These are phyloP conservation scores for Boletus rubroflammeus DNA, from an alignment of 768 basidiomycete species.

Conservation along the genomic window DNA sequence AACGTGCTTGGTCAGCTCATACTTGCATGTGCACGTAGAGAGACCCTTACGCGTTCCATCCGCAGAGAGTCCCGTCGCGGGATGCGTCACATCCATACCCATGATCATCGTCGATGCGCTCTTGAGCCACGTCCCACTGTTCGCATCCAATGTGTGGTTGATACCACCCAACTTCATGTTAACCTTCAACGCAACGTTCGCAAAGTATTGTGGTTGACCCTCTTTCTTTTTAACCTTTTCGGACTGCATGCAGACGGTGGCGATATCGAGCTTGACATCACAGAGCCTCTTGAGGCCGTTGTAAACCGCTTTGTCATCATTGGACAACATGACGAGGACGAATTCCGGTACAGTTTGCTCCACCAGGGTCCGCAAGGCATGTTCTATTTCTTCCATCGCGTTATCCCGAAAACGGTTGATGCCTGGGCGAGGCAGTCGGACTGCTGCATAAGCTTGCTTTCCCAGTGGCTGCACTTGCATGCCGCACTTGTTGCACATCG, in stretches of 20 bases:
- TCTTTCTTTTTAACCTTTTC: constrained; percentile 52
- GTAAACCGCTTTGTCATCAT: constrained; percentile 46
- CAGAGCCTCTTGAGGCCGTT: constrained; percentile 49
- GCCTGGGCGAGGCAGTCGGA: constrained; percentile 43
- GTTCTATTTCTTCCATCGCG: constrained; percentile 38
- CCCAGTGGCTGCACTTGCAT: constrained; percentile 42
- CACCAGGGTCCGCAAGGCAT: not conserved
- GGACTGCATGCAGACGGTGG: constrained; percentile 71
- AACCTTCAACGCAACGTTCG: constrained; percentile 53
- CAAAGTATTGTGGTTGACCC: constrained; percentile 50
- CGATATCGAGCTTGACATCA: constrained; percentile 44
- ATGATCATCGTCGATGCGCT: constrained; percentile 49
- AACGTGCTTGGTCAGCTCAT: not conserved
- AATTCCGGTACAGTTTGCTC: constrained; percentile 6
- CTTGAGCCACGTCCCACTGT: constrained; percentile 39
- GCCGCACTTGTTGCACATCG: constrained; percentile 63
- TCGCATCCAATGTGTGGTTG: constrained; percentile 44
- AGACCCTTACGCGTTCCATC: constrained; percentile 37
- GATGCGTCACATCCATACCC: constrained; percentile 71
- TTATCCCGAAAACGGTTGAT: constrained; percentile 48
- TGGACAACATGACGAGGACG: constrained; percentile 46
- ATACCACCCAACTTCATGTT: constrained; percentile 57
- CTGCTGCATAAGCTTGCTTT: constrained; percentile 32
- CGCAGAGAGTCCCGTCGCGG: constrained; percentile 55
- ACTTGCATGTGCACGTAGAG: not conserved